These are phyloP conservation scores for Cladosporium sp. DNA, from an alignment of 2,329 filamentous ascomycete genomes.

Conservation along the genomic window DNA sequence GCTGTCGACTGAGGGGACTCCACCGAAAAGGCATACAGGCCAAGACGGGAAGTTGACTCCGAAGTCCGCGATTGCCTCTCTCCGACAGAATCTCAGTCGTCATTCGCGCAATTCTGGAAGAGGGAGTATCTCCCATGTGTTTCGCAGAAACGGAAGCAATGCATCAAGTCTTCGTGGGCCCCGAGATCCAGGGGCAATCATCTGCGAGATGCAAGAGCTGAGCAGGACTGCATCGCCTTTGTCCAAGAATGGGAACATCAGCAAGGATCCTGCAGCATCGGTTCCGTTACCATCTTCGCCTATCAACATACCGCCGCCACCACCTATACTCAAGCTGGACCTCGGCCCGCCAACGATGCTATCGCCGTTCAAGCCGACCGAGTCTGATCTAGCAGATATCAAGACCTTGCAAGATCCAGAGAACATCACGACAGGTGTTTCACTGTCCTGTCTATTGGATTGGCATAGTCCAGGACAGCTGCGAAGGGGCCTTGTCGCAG, in stretches of 20 bases:
- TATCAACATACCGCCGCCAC: slow-evolving; percentile 19
- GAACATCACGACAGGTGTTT: background rate
- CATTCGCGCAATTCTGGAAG: slow-evolving; percentile 1
- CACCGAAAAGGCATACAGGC: background rate
- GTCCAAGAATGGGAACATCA: background rate
- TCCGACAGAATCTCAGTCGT: slow-evolving; percentile 11
- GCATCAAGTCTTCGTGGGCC: slow-evolving; percentile 2
- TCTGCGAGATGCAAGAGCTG: background rate
- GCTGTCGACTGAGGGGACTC: background rate
- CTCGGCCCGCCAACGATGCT: slow-evolving; percentile 20
- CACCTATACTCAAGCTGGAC: slow-evolving; percentile 22
- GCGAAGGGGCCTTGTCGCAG: background rate
- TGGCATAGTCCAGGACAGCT: background rate
- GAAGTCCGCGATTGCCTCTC: slow-evolving; percentile 7
- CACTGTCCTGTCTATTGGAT: background rate
- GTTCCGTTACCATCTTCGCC: slow-evolving; percentile 18
- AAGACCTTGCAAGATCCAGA: slow-evolving; percentile 1
- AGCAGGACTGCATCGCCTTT: background rate
- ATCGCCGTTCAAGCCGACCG: slow-evolving; percentile 4
- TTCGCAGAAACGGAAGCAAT: background rate
- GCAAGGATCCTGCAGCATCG: background rate
- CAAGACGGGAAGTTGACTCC: background rate
- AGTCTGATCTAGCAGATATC: background rate
- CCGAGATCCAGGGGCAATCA: slow-evolving; percentile 7
- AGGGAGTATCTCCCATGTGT: slow-evolving; percentile 6